Evolutionary conservation across 2,329 filamentous ascomycete species (phyloP).

Genomic region (Coniella vitis): DNA sequence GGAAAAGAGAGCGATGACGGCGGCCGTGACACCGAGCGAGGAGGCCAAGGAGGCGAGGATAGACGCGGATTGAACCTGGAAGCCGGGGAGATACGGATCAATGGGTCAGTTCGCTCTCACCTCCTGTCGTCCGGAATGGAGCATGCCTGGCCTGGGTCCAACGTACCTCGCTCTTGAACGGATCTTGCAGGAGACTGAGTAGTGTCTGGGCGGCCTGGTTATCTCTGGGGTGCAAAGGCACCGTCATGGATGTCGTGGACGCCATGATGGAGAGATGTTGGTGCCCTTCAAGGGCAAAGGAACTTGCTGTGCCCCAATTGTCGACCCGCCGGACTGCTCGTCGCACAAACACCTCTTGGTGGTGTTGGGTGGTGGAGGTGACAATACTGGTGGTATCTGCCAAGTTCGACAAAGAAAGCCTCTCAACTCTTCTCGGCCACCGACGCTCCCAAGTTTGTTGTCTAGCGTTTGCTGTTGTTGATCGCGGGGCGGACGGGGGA

Average conservation of each 20-base stretch:
- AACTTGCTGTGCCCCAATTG: neutral
- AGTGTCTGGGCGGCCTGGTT: constrained; percentile 33
- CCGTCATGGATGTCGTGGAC: neutral
- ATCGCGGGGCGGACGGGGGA: too few species aligned
- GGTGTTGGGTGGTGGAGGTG: too few species aligned
- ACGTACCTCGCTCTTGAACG: constrained; percentile 41
- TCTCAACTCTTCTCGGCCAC: neutral
- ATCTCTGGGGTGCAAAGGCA: constrained; percentile 12
- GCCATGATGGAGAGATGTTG: constrained; percentile 8
- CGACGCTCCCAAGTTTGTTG: neutral
- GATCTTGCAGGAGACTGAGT: constrained; percentile 41
- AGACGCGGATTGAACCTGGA: constrained; percentile 46
- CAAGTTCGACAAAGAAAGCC: neutral
- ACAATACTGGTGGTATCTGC: neutral
- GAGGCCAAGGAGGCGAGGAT: constrained; percentile 74
- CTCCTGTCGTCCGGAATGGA: neutral
- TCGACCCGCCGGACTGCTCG: neutral
- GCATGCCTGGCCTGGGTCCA: too few species aligned
- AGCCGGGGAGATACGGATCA: neutral
- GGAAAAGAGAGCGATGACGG: constrained; percentile 77
- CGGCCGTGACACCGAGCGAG: constrained; percentile 66
- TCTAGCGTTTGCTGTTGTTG: too few species aligned
- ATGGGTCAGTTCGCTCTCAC: neutral
- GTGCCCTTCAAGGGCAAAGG: constrained; percentile 6
- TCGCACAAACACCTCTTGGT: neutral